Percentiles rank a stretch among this genome's conserved stretches.
Evolutionary conservation across 169 alveolate genomes (phyloP).

Genomic region (Cryptosporidium meleagridis): DNA sequence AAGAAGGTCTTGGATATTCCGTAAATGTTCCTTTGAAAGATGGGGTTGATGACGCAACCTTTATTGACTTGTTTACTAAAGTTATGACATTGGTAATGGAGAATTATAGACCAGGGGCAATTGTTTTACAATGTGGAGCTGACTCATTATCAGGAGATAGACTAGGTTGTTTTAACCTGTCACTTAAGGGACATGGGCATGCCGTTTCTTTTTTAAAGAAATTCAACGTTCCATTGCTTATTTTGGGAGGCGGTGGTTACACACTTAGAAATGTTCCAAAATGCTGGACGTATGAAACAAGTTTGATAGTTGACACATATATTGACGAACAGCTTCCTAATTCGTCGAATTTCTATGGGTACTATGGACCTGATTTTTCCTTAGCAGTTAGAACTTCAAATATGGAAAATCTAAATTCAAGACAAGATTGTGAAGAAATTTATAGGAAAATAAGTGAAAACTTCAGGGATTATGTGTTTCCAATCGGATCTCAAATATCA

Average conservation of each 20-base stretch:
- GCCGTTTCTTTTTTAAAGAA: conserved; percentile 77
- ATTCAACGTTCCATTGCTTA: conserved; percentile 85
- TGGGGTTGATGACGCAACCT: conserved; percentile 89
- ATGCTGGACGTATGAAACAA: conserved; percentile 91
- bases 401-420: conserved; percentile 88
- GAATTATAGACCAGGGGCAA: conserved; percentile 89
- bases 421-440: conserved; percentile 81
- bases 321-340: conserved; percentile 87
- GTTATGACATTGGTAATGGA: conserved; percentile 86
- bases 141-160: conserved; percentile 92
- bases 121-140: conserved; percentile 90
- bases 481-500: conserved; percentile 67
- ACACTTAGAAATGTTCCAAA: conserved; percentile 91
- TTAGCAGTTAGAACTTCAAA: conserved; percentile 88
- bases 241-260: conserved; percentile 92
- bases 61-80: conserved; percentile 83
- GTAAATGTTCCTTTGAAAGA: conserved; percentile 90
- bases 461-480: conserved; percentile 56
- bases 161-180: conserved; percentile 89
- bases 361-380: conserved; percentile 89
- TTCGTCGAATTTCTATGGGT: conserved; percentile 84
- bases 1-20: conserved; percentile 87
- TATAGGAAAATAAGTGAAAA: conserved; percentile 31
- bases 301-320: conserved; percentile 81
- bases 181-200: conserved; percentile 86